Base-by-base conservation (phyloP, 768 basidiomycete species). In the Lactifluus piperatus region DNA sequence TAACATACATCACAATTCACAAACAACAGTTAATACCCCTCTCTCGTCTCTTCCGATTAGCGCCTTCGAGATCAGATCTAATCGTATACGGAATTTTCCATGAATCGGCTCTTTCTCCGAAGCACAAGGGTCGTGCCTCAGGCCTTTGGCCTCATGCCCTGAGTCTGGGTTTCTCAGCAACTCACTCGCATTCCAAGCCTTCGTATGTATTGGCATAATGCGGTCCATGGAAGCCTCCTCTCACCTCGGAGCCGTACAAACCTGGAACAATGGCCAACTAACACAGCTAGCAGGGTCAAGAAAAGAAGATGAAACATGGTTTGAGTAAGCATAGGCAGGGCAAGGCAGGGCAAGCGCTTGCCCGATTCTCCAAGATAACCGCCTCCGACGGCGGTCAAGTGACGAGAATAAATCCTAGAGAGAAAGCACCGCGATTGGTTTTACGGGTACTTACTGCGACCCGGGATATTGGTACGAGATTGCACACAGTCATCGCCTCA, bases 401-500 rank as follows among this genome's bases (percentile, higher is more conserved):
- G 46, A 68, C 64, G 64, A 61, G 57, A 48, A 34, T 46, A 62
- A 8, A 44, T 46, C 34, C 45, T 50, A 44, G 46, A 51, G 27
- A 46, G 44, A 51, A 56, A 37, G 20, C 54, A 43, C 32, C 34
- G 41, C 53, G 59, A 62, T 62, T 55, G 59, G 48, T 47, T 51
- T 48, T 37, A 26, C 52, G 47, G 48, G 37, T 30, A n/a, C 41
- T 27, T 32, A 20, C 34, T 45, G 37, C 58, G 44, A 58, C 36
- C 61, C 57, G 52, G 57, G 56, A 52, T 52, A 48, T 49, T 39
- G 54, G 62, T 43, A 52, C 57, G 11, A 47, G 53, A 51, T 64
- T 63, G 50, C 62, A 50, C 63, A 62, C 53, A 37, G 51, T 45
- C 49, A 52, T 45, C 20, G 64, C 64, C 62, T 63, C 64, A 57